Evolutionary conservation across 75 land plant species (phyloP).

Genomic region (Picea sitchensis): DNA sequence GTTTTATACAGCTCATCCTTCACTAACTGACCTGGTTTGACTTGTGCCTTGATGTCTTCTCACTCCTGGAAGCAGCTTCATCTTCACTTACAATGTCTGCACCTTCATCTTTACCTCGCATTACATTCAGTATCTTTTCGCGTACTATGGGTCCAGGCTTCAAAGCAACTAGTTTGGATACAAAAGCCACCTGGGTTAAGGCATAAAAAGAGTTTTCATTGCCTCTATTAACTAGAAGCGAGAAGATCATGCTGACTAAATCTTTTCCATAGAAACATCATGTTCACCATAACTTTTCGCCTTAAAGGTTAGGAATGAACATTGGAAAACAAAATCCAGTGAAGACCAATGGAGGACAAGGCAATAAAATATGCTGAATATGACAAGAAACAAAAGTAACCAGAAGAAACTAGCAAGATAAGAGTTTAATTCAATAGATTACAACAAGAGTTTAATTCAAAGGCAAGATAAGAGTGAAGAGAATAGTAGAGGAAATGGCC

Average conservation of each 20-base stretch:
- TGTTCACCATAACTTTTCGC: neutral
- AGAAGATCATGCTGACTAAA: neutral
- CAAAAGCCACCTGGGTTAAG: conserved; percentile 75
- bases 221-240: neutral
- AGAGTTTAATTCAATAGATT: too few relatives aligned
- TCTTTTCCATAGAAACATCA: neutral
- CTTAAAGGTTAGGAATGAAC: neutral
- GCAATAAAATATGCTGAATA: neutral
- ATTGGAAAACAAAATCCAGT: neutral
- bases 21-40: conserved; percentile 8
- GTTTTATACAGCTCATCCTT: neutral
- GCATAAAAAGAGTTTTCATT: too few relatives aligned
- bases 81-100: conserved; percentile 40
- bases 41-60: neutral
- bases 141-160: conserved; percentile 81
- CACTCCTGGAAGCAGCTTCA: conserved; percentile 15
- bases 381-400: neutral
- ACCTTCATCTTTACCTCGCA: conserved; percentile 94
- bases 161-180: conserved; percentile 78
- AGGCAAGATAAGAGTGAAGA: too few relatives aligned
- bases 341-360: neutral
- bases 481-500: too few relatives aligned
- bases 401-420: too few relatives aligned
- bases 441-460: too few relatives aligned
- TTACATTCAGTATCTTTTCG: conserved; percentile 73